Evolutionary conservation across 1,284 basidiomycete genomes (phyloP).

Genomic region (Cronartium ribicola): DNA sequence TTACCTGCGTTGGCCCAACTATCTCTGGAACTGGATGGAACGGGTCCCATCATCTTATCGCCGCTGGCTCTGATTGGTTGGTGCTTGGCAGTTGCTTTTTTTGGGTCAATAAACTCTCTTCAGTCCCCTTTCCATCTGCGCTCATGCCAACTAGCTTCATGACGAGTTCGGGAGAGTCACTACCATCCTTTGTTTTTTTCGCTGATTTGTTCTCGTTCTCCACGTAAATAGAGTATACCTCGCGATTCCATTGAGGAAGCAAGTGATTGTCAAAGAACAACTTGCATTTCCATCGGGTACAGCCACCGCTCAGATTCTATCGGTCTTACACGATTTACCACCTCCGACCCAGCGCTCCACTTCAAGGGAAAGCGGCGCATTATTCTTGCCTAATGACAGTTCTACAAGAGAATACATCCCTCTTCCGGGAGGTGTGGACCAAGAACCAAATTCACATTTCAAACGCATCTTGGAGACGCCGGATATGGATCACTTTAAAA

Average conservation of each 20-base stretch:
- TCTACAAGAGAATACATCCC: background rate
- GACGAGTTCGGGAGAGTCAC: background rate
- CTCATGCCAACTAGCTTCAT: background rate
- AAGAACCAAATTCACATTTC: background rate
- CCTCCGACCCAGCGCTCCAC: conserved; percentile 48
- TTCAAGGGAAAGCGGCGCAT: background rate
- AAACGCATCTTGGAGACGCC: background rate
- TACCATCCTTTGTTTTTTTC: conserved; percentile 41
- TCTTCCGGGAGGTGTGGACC: background rate
- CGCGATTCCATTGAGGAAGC: conserved; percentile 83
- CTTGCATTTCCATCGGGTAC: conserved; percentile 87
- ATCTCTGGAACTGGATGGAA: conserved; percentile 68
- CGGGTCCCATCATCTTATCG: conserved; percentile 67
- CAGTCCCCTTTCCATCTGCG: conserved; percentile 16
- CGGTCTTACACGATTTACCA: conserved; percentile 75
- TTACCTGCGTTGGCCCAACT: conserved; percentile 81
- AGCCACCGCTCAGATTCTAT: conserved; percentile 91
- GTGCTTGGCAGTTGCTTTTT: conserved; percentile 84
- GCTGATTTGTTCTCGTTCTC: background rate
- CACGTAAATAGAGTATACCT: conserved; percentile 69
- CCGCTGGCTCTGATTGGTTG: conserved; percentile 71
- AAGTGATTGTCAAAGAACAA: conserved; percentile 92
- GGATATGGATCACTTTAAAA: background rate
- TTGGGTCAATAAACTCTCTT: conserved; percentile 61
- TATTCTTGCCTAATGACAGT: background rate